phyloP scores from a whole-genome alignment of 306 rosid genomes.

The Vigna radiata region DNA sequence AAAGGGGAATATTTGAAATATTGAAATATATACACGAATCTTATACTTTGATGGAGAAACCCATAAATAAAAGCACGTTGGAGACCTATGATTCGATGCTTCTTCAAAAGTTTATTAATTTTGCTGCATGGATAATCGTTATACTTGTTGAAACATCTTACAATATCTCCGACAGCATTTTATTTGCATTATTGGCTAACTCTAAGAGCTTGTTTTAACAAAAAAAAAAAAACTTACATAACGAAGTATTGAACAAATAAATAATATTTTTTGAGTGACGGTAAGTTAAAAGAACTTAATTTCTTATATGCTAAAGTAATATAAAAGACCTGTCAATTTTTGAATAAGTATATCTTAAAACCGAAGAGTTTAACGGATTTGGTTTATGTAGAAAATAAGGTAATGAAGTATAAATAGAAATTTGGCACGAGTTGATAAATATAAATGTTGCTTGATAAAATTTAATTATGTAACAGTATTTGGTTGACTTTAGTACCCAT shows the following conservation, averaged over 20 bases:
- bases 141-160: not conserved
- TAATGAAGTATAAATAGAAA: not conserved
- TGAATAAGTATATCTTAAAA: too few relatives aligned
- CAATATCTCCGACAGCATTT: too few relatives aligned
- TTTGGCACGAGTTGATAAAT: not conserved
- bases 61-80: not conserved
- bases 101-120: not conserved
- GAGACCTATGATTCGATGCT: not conserved
- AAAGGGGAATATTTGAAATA: constrained; percentile 30
- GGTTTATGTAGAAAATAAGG: not conserved
- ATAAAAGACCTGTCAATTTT: too few relatives aligned
- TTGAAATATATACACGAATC: not conserved
- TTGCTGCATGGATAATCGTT: not conserved
- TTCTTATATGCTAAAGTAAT: too few relatives aligned
- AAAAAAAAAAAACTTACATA: too few relatives aligned
- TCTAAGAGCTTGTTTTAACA: too few relatives aligned
- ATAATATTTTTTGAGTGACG: too few relatives aligned
- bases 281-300: too few relatives aligned
- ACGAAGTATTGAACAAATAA: too few relatives aligned
- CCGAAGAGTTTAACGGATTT: not conserved
- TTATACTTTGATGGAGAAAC: not conserved
- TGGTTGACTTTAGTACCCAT: not conserved
- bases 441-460: not conserved
- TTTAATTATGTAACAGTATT: not conserved
- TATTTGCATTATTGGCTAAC: too few relatives aligned